A percentile compares a stretch with the other conserved stretches of the same genome.
These are phyloP conservation scores for Zoysia pacifica DNA, from an alignment of 176 grass and related monocot genomes.

Conservation along the genomic window DNA sequence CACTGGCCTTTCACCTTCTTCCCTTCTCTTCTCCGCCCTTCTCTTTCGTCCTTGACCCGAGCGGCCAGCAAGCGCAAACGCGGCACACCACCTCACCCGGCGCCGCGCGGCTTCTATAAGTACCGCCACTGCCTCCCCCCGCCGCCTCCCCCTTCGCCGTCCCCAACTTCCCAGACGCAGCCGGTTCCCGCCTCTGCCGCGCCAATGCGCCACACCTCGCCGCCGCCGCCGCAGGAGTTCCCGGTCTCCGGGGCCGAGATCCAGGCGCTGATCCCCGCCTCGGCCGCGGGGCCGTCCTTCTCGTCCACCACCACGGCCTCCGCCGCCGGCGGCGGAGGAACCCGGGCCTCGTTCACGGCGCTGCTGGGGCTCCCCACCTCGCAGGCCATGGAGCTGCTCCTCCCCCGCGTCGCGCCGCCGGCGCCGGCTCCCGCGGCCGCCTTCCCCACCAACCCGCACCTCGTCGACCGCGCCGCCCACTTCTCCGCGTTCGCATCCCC, in stretches of 20 bases:
- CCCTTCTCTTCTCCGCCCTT: not conserved
- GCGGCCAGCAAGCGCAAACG: not conserved
- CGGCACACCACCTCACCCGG: slow-evolving; percentile 7
- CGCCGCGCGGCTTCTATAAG: slow-evolving; percentile 31
- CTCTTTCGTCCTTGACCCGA: not conserved
- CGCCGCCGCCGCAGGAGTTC: slow-evolving; percentile 41
- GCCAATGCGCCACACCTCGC: slow-evolving; percentile 47
- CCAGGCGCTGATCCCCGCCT: slow-evolving; percentile 19
- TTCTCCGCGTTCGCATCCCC: slow-evolving; percentile 58
- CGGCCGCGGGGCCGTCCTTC: slow-evolving; percentile 20
- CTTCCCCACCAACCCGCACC: slow-evolving; percentile 65
- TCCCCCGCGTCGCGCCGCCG: slow-evolving; percentile 21
- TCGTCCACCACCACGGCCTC: not conserved
- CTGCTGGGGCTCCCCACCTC: slow-evolving; percentile 55
- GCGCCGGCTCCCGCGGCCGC: not conserved
- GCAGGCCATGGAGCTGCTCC: slow-evolving; percentile 52
- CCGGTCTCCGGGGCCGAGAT: slow-evolving; percentile 49
- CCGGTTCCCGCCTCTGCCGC: not conserved
- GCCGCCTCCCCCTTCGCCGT: not conserved
- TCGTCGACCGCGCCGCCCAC: slow-evolving; percentile 60
- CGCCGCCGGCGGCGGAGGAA: not conserved
- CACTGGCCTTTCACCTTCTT: not conserved
- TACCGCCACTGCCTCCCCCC: not conserved
- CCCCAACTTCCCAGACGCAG: not conserved
- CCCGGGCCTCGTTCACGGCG: slow-evolving; percentile 61